These are phyloP conservation scores for Hordeum vulgare DNA, from an alignment of 176 grass and related monocot genomes.

Conservation along the genomic window MorexV3_pseudomolecules_assembly NC_058524.1:610924800-610925299, in stretches of 20 bases:
- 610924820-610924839: constrained; percentile 69
- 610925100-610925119: constrained; percentile 96
- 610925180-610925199: constrained; percentile 29
- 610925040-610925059: constrained; percentile 51
- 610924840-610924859: constrained; percentile 54
- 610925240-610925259: constrained; percentile 63
- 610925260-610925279: constrained; percentile 90
- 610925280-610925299: constrained; percentile 37
- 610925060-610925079: constrained; percentile 64
- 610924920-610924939: constrained; percentile 84
- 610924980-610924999: constrained; percentile 94
- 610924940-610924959: constrained; percentile 83
- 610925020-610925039: constrained; percentile 90
- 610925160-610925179: constrained; percentile 55
- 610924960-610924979: constrained; percentile 94
- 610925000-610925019: constrained; percentile 80
- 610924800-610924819: constrained; percentile 68
- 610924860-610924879: constrained; percentile 56
- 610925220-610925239: constrained; percentile 67
- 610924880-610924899: constrained; percentile 79
- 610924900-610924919: constrained; percentile 84
- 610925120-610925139: constrained; percentile 72
- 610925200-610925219: constrained; percentile 85
- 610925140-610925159: constrained; percentile 25
- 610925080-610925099: constrained; percentile 65